These are phyloP conservation scores for Ogataea methanolica DNA, from an alignment of 805 yeast genomes.

Conservation along the genomic window DNA sequence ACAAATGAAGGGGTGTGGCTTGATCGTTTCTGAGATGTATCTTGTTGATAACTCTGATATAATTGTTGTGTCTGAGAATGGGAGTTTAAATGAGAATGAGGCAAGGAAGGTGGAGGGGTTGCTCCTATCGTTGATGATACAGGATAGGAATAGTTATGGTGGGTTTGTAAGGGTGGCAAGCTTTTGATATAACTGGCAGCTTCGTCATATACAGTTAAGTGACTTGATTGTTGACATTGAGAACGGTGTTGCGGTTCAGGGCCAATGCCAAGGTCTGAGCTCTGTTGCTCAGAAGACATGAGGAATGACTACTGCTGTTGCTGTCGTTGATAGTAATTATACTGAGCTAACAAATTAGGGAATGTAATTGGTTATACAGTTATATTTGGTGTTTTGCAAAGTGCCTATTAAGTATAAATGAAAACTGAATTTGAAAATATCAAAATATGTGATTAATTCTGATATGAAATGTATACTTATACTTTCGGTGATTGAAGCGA, in stretches of 20 bases:
- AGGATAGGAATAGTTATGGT: not conserved
- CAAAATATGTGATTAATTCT: too few species aligned
- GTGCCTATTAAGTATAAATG: too few species aligned
- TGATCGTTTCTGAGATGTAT: not conserved
- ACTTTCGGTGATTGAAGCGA: too few species aligned
- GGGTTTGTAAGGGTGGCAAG: not conserved
- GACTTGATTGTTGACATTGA: conserved; percentile 2
- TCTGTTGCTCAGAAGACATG: too few species aligned
- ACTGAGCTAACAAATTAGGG: too few species aligned
- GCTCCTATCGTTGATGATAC: not conserved
- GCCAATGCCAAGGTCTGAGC: not conserved
- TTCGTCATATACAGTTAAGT: not conserved
- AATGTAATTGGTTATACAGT: too few species aligned
- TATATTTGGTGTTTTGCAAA: too few species aligned
- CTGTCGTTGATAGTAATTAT: too few species aligned
- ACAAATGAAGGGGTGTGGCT: not conserved
- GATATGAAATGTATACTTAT: too few species aligned
- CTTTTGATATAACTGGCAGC: not conserved
- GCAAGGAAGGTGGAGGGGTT: not conserved
- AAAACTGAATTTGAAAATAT: too few species aligned
- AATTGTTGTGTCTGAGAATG: not conserved
- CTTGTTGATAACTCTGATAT: not conserved
- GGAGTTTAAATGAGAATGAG: not conserved
- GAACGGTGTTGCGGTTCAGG: not conserved
- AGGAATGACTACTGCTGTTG: too few species aligned